Evolutionary conservation across 2,329 filamentous ascomycete species (phyloP).

Genomic region (Cladophialophora yegresii): DNA sequence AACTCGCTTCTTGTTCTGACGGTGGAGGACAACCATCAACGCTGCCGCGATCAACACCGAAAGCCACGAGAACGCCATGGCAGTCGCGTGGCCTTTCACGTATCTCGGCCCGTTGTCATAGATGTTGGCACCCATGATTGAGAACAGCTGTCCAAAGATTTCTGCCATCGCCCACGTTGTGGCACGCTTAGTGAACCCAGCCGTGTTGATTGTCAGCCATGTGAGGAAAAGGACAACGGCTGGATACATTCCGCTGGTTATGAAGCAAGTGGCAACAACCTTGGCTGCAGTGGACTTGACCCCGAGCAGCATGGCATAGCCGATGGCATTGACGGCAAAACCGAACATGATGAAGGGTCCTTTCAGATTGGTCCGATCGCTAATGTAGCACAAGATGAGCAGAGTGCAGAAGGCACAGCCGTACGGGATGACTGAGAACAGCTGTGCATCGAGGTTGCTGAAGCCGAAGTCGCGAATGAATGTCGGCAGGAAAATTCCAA

Average conservation of each 20-base stretch:
- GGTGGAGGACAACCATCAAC: neutral
- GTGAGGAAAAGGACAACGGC: constrained; percentile 4
- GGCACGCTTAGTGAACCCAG: constrained; percentile 23
- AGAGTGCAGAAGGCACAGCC: constrained; percentile 15
- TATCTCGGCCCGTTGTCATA: constrained; percentile 22
- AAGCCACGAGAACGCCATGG: constrained; percentile 7
- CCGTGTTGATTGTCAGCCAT: constrained; percentile 20
- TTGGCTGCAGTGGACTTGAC: constrained; percentile 11
- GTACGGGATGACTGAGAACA: constrained; percentile 24
- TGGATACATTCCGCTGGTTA: constrained; percentile 15
- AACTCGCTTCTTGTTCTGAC: constrained; percentile 2
- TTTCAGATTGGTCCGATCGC: constrained; percentile 17
- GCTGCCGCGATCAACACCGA: neutral
- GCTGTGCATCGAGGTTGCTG: constrained; percentile 18
- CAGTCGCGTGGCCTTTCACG: constrained; percentile 18
- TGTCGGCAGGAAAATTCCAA: constrained; percentile 24
- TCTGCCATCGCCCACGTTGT: constrained; percentile 19
- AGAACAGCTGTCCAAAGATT: constrained; percentile 14
- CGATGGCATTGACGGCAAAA: neutral
- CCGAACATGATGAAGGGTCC: constrained; percentile 17
- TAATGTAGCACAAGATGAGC: constrained; percentile 4
- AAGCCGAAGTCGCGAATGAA: constrained; percentile 26
- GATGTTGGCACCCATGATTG: constrained; percentile 21
- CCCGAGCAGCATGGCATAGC: constrained; percentile 3
- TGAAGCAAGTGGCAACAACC: constrained; percentile 18